Evolutionary conservation across 192 early-diverging fungal genomes (phyloP), one percentile per base, ranked within the genome.

Genomic region (Obelidium mucronatum): DNA sequence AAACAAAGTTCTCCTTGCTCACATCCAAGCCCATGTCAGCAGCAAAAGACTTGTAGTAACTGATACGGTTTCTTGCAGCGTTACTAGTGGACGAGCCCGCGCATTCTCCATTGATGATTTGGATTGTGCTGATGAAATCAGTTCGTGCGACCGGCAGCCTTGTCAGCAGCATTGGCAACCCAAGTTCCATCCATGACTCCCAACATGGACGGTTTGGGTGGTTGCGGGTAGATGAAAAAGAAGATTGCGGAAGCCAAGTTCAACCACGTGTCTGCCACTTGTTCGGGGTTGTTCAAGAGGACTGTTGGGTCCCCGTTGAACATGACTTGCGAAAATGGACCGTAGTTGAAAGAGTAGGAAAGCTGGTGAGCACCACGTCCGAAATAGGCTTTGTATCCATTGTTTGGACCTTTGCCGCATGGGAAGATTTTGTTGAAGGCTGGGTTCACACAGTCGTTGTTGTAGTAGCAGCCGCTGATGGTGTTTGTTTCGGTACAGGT

Each of bases 301-400:
- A 61, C 59, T 13, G 59, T 61, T 8, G 59, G 59, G 59, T 61
- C 59, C 15, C 59, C 59, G 59, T 61, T 61, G 59, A 61, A 61
- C 59, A 61, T 26, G 59, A 61, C 28, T 31, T 61, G 13, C 15
- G 15, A 19, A 28, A 61, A 61, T 13, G 59, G 59, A 22, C n/a
- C 59, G 31, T 61, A 52, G 51, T 52, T 52, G 51, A 52, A 52
- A n/a, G n/a, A 52, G 51, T 52, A 52, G 51, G 51, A 17, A 13
- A 61, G 59, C 59, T 61, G 59, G 11, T 61, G 22, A 11, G 59
- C 59, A 28, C 59, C 59, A 28, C 59, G 59, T 11, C 59, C 59
- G 31, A 61, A 61, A 31, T 61, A 61, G 59, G 22, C 31, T 11
- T 19, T 8, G 59, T 28, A 61, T 8, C n/a, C 22, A 28, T 31